Evolutionary conservation across 2,329 filamentous ascomycete species (phyloP).

Genomic region (Camillea tinctor): DNA sequence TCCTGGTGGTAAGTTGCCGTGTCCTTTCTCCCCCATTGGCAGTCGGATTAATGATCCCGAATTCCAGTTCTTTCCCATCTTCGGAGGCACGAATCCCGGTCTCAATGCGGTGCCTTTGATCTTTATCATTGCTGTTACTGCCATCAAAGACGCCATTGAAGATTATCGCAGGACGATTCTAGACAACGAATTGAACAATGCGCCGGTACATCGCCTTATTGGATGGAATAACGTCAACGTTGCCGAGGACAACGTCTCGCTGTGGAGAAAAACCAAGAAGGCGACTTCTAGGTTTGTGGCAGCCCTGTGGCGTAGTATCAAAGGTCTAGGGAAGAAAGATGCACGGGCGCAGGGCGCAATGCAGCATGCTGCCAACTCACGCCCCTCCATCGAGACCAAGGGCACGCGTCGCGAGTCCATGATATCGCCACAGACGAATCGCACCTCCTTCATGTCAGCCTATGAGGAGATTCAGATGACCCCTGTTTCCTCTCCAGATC

Average conservation of each 20-base stretch:
- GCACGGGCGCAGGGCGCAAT: constrained; percentile 51
- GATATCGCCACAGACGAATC: constrained; percentile 47
- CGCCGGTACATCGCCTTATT: constrained; percentile 83
- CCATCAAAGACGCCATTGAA: constrained; percentile 92
- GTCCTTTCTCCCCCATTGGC: constrained; percentile 1
- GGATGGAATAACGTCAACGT: constrained; percentile 95
- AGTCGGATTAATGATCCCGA: constrained; percentile 23
- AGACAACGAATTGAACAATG: constrained; percentile 94
- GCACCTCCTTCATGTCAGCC: constrained; percentile 52
- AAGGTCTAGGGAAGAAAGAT: constrained; percentile 48
- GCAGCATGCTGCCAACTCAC: constrained; percentile 53
- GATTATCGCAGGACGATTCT: constrained; percentile 90
- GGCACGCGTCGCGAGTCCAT: constrained; percentile 53
- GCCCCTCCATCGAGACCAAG: constrained; percentile 66
- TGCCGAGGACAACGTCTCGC: constrained; percentile 77
- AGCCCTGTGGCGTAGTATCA: constrained; percentile 49
- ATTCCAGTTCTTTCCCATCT: constrained; percentile 87
- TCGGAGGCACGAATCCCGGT: constrained; percentile 86
- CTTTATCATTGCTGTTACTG: constrained; percentile 83
- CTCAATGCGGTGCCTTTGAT: constrained; percentile 90
- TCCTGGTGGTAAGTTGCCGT: constrained; percentile 74
- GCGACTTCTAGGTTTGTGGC: constrained; percentile 64
- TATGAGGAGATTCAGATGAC: constrained; percentile 90
- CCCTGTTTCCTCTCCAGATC: constrained; percentile 79
- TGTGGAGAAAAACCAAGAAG: constrained; percentile 91